These are phyloP conservation scores for Sarocladium strictum DNA, from an alignment of 2,329 filamentous ascomycete species.

Conservation along the genomic window DNA sequence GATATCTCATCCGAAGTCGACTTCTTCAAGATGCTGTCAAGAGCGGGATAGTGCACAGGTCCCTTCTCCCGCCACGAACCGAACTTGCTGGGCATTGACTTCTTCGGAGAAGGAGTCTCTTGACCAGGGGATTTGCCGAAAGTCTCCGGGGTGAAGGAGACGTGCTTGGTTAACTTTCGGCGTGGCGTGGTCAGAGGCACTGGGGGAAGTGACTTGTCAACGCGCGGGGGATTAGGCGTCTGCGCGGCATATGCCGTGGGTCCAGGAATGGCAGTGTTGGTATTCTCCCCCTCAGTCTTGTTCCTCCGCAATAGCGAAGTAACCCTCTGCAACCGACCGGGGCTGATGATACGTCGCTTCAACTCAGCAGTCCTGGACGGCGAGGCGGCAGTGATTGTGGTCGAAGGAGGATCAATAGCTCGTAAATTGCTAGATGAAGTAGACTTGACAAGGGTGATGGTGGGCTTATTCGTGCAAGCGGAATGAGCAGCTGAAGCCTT, in stretches of 20 bases:
- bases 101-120: conserved; percentile 51
- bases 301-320: conserved; percentile 51
- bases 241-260: conserved; percentile 33
- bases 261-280: conserved; percentile 43
- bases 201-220: conserved; percentile 47
- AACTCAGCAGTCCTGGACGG: conserved; percentile 26
- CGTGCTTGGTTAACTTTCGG: conserved; percentile 62
- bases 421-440: conserved; percentile 21
- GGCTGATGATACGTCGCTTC: conserved; percentile 37
- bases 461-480: conserved; percentile 18
- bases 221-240: conserved; percentile 37
- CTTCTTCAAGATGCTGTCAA: conserved; percentile 7
- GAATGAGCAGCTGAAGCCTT: conserved; percentile 63
- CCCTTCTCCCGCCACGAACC: conserved; percentile 16
- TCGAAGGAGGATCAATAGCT: conserved; percentile 32
- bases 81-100: conserved; percentile 37
- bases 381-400: conserved; percentile 36
- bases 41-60: conserved; percentile 18
- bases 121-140: conserved; percentile 41
- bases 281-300: conserved; percentile 27
- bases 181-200: conserved; percentile 60
- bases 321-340: conserved; percentile 47
- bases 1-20: conserved; percentile 27
- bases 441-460: conserved; percentile 30
- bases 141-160: conserved; percentile 72